Evolutionary conservation across 805 yeast species (phyloP).

Genomic region (Suhomyces faveliae): DNA sequence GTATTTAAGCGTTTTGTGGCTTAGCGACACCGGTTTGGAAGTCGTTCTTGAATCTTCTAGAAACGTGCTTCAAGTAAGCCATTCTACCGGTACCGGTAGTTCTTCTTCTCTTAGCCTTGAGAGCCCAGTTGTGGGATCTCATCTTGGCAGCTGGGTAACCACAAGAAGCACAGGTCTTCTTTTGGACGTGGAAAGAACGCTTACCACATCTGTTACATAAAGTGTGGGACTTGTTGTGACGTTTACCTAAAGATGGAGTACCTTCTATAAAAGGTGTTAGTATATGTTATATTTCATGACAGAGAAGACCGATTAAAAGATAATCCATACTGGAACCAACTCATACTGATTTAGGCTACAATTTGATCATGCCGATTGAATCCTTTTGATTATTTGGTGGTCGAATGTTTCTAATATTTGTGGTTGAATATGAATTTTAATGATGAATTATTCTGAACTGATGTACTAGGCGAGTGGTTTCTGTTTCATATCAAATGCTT

Average conservation of each 20-base stretch:
- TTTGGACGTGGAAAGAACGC: slow-evolving; percentile 98
- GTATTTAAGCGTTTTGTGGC: slow-evolving; percentile 61
- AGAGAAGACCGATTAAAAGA: not conserved
- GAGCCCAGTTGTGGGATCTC: slow-evolving; percentile 99
- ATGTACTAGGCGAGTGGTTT: not conserved
- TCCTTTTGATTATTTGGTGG: not conserved
- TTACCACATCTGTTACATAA: slow-evolving; percentile 98
- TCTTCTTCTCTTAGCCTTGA: slow-evolving; percentile 98
- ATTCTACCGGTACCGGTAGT: slow-evolving; percentile 99
- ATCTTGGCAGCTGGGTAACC: slow-evolving; percentile 99
- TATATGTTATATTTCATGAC: slow-evolving; percentile 8
- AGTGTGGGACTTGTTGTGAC: slow-evolving; percentile 99
- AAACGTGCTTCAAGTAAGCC: slow-evolving; percentile 94
- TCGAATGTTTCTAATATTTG: no score
- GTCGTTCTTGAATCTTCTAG: slow-evolving; percentile 98
- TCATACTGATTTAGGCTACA: not conserved
- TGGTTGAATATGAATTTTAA: not conserved
- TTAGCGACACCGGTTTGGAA: slow-evolving; percentile 87
- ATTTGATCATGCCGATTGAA: not conserved
- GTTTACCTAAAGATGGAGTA: slow-evolving; percentile 99
- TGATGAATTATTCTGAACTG: no score
- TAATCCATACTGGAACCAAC: no score
- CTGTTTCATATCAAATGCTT: not conserved
- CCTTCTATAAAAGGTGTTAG: slow-evolving; percentile 61
- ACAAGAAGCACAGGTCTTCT: slow-evolving; percentile 98